Conservation (phyloP, 1,139 yeast genomes). For the Blastobotrys serpentis region DNA sequence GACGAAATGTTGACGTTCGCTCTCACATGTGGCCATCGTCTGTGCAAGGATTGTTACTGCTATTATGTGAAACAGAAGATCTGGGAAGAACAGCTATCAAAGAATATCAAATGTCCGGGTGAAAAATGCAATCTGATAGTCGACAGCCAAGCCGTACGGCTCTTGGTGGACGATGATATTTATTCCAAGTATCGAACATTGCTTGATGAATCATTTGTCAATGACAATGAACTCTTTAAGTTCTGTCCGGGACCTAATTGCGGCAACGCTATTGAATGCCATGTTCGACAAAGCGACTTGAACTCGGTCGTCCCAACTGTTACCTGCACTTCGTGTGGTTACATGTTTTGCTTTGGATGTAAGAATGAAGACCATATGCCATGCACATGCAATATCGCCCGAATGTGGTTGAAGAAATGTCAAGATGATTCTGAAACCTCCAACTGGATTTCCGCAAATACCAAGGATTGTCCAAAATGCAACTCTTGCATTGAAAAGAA, state of each 20-base stretch:
- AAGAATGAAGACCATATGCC: conserved; percentile 71
- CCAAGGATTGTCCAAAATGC: conserved; percentile 79
- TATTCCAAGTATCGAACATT: conserved; percentile 29
- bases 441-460: conserved; percentile 85
- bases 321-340: conserved; percentile 56
- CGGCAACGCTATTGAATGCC: conserved; percentile 54
- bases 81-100: conserved; percentile 50
- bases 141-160: conserved; percentile 39
- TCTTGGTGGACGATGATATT: conserved; percentile 37
- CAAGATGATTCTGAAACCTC: conserved; percentile 86
- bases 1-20: conserved; percentile 45
- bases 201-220: conserved; percentile 49
- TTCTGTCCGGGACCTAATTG: conserved; percentile 95
- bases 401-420: conserved; percentile 75
- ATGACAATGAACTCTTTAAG: conserved; percentile 50
- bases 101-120: conserved; percentile 61
- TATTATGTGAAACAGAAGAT: conserved; percentile 56
- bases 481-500: conserved; percentile 62
- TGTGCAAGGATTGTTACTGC: conserved; percentile 65
- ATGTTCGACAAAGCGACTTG: conserved; percentile 40
- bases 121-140: conserved; percentile 39
- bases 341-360: conserved; percentile 80
- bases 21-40: conserved; percentile 67
- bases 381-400: conserved; percentile 69
- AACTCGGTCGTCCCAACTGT: conserved; percentile 58